These are phyloP conservation scores for Leptographium wingfieldii DNA, from an alignment of 2,329 filamentous ascomycete species.

Conservation along the genomic window DNA sequence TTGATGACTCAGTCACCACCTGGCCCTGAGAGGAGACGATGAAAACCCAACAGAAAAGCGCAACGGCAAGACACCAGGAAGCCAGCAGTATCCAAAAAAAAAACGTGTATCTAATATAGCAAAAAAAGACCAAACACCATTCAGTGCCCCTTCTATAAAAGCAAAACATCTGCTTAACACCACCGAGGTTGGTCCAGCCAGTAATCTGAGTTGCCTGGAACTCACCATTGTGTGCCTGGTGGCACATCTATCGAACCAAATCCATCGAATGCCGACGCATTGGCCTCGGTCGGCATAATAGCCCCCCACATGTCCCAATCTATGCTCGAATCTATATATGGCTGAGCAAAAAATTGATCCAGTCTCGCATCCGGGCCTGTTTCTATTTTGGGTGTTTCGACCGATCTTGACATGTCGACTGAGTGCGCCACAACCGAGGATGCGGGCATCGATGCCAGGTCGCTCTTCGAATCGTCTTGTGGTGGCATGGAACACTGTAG, in stretches of 20 bases:
- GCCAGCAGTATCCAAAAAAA: neutral
- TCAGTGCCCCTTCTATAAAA: neutral
- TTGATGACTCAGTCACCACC: neutral
- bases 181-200: neutral
- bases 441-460: neutral
- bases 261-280: slow-evolving; percentile 12
- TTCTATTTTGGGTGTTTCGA: neutral
- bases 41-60: neutral
- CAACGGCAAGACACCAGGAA: neutral
- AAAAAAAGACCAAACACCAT: neutral
- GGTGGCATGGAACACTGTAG: slow-evolving; percentile 29
- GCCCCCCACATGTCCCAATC: slow-evolving; percentile 34
- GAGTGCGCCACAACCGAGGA: neutral
- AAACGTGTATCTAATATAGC: neutral
- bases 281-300: slow-evolving; percentile 5
- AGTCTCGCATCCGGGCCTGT: slow-evolving; percentile 16
- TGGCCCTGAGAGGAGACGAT: neutral
- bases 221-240: neutral
- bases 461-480: slow-evolving; percentile 18
- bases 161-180: neutral
- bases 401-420: neutral
- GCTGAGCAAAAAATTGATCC: slow-evolving; percentile 30
- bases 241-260: neutral
- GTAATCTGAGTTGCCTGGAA: neutral
- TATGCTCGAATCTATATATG: slow-evolving; percentile 30